Evolutionary conservation across 768 basidiomycete species (phyloP), one percentile per base, ranked within the genome.

Genomic region (Suillus tomentosus): DNA sequence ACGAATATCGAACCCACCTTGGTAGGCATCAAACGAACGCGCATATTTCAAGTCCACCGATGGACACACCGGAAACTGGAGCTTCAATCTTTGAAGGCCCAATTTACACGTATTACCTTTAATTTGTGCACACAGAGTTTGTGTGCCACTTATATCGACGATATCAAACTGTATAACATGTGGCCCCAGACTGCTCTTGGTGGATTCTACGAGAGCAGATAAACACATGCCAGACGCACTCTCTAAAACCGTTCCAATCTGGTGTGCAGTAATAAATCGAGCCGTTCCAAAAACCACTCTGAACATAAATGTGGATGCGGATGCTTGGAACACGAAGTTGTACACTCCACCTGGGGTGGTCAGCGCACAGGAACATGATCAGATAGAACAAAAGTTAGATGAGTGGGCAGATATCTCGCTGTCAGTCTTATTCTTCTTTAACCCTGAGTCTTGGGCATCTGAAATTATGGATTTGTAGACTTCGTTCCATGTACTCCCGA

Each of bases 11-110:
- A 31, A 31, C 5, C 31, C 31, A 31, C 31, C 15, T 9, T 14
- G 31, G 24, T 62, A 73, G 70, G 60, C 66, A 19, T 63, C 68
- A 45, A 9, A 63, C 3, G 65, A 70, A n/a, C 39, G 65, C 6
- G 94, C 87, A 17, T 98, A 94, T 79, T 98, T 92, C 83, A 96
- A 96, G 71, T 94, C 94, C 0, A 95, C 92, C 0, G 94, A 95
- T 69, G 95, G 94, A 0, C 94, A 96, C 70, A 88, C 84, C 65
- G 83, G 85, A 53, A 90, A 91, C 72, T 96, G 94, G 94, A 80
- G 82, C 69, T 95, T 95, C 78, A 94, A 88, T 70, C 78, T 96
- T 9, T 82, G 92, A 34, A 81, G 96, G 24, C 86, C 95, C 0
- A 98, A 98, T 71, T 79, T 97, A 22, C 90, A 92, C 61, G 76